Conservation (phyloP, 108 stramenopile genomes). For the Cyclostephanos invisitatus region DNA sequence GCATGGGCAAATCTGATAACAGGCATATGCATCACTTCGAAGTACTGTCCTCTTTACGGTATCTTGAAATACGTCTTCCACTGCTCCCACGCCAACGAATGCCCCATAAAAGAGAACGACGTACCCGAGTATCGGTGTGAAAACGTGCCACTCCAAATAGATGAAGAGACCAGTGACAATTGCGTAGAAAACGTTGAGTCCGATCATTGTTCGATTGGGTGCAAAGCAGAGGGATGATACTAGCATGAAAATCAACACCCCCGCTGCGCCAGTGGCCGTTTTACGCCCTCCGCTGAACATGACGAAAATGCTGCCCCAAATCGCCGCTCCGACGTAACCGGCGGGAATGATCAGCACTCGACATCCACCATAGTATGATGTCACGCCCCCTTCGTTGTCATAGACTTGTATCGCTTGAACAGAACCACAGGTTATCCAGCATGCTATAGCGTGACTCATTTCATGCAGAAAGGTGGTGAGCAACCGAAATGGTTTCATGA, state of each 20-base stretch:
- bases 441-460: conserved; percentile 44
- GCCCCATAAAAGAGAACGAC: conserved; percentile 48
- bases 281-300: conserved; percentile 47
- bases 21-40: conserved; percentile 52
- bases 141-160: conserved; percentile 48
- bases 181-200: conserved; percentile 44
- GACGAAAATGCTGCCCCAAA: conserved; percentile 51
- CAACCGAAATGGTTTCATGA: conserved; percentile 46
- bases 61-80: conserved; percentile 46
- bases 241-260: conserved; percentile 37
- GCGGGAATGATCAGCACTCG: conserved; percentile 48
- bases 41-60: conserved; percentile 37
- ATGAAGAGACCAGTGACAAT: conserved; percentile 41
- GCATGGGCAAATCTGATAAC: conserved; percentile 45
- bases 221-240: conserved; percentile 49
- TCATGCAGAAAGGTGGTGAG: conserved; percentile 56
- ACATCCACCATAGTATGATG: conserved; percentile 46
- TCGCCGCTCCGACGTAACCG: conserved; percentile 45
- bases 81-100: conserved; percentile 48
- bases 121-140: conserved; percentile 46
- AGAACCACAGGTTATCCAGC: conserved; percentile 49
- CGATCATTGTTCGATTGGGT: conserved; percentile 50
- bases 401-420: conserved; percentile 42
- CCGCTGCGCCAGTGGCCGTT: conserved; percentile 46
- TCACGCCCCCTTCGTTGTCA: conserved; percentile 55